Conservation (phyloP, 108 stramenopile genomes). For the Epithemia pelagica region DNA sequence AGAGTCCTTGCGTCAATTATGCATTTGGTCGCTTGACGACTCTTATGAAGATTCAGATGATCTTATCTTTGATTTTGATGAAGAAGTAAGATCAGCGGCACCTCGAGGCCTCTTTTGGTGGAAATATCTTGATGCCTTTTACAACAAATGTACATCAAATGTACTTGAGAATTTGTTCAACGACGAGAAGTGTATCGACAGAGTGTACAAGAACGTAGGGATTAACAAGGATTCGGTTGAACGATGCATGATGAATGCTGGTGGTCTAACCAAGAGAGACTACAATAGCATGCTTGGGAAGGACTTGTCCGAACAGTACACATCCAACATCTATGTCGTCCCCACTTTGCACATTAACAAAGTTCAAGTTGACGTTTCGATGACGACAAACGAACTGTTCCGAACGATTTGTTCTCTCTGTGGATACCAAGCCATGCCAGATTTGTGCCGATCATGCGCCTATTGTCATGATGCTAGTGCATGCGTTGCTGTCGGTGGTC, state of each 20-base stretch:
- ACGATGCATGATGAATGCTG: conserved; percentile 80
- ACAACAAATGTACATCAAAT: conserved; percentile 40
- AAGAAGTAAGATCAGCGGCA: conserved; percentile 80
- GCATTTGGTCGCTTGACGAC: not conserved
- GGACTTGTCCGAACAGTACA: conserved; percentile 53
- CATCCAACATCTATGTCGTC: conserved; percentile 65
- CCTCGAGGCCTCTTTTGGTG: conserved; percentile 82
- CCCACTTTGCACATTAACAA: conserved; percentile 84
- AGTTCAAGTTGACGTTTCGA: conserved; percentile 71
- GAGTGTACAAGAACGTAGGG: conserved; percentile 64
- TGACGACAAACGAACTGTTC: conserved; percentile 63
- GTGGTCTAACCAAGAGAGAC: conserved; percentile 53
- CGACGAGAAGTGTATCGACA: conserved; percentile 70
- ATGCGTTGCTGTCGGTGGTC: conserved; percentile 21
- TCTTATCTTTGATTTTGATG: conserved; percentile 79
- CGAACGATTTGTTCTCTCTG: conserved; percentile 71
- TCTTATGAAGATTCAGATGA: conserved; percentile 41
- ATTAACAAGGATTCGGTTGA: conserved; percentile 54
- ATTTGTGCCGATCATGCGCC: conserved; percentile 55
- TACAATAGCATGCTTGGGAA: conserved; percentile 63
- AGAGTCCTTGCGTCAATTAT: conserved; percentile 3
- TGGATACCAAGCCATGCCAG: conserved; percentile 62
- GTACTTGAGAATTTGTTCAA: conserved; percentile 35
- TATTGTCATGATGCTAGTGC: conserved; percentile 23
- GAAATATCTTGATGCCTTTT: conserved; percentile 84